Evolutionary conservation across 208 protist genomes (phyloP), one percentile per base, ranked within the genome.

Genomic region (Leishmania tarentolae): DNA sequence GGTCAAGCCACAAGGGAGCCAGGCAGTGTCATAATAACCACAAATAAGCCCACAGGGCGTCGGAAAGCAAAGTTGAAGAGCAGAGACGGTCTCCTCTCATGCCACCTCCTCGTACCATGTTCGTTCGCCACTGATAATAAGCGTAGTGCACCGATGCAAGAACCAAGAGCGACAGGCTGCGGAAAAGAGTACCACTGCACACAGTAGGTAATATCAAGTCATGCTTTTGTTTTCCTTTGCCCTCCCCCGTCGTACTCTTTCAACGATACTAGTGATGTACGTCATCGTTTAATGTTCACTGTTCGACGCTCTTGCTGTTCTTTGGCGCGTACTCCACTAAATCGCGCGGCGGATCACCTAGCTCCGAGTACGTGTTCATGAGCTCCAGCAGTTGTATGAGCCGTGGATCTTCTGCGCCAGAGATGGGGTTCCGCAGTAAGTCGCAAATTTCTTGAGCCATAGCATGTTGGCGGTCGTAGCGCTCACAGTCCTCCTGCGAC

Each of bases 281-380:
- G 53, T 21, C 9, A 37, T 28, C n/a, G 73, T 46, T n/a, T 7
- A 9, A 44, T 40, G 7, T 31, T 13, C 28, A 65, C 73, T 46
- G 35, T 35, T 69, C 74, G 71, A 52, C 21, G 8, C 13, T 35
- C 19, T 44, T n/a, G 17, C 31, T 2, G 31, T 47, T 52, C 74
- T 76, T 83, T 21, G 84, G 80, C 6, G 87, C 83, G 70, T 86
- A 94, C 2, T 80, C 24, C 13, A 83, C 66, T 0, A 92, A 70
- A n/a, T 88, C 76, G 35, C 80, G 79, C 40, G 93, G 93, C 8
- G 90, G 89, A 50, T 92, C 86, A 19, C 89, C 91, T 15, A 97
- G 80, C 44, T 93, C 86, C 13, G 90, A 89, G 76, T 91, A 94
- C 82, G 94, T 82, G 84, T 93, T 85, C 87, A 94, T 91, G 31